Evolutionary conservation across 345 rosid species (phyloP).

Genomic region (Populus nigra): DNA sequence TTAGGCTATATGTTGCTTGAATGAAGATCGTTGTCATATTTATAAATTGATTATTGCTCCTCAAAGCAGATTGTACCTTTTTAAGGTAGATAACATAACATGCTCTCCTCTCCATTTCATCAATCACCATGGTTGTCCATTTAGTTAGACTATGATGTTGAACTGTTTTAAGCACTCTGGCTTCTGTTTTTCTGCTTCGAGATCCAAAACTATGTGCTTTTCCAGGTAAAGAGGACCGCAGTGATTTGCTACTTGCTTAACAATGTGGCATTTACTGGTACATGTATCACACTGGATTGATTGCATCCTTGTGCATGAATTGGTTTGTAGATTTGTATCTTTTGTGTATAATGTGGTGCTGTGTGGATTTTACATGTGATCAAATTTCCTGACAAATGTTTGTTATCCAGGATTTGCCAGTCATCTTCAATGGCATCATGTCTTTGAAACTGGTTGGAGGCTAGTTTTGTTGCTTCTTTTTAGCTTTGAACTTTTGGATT

Average conservation of each 20-base stretch:
- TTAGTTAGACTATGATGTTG: not conserved
- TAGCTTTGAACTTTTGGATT: constrained; percentile 38
- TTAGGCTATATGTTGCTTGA: not conserved
- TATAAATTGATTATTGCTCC: not conserved
- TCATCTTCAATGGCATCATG: constrained; percentile 29
- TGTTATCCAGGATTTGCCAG: constrained; percentile 33
- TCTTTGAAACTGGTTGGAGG: constrained; percentile 42
- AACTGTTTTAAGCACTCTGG: no score
- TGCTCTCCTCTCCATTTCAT: not conserved
- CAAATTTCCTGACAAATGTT: constrained; percentile 3
- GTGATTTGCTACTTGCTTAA: not conserved
- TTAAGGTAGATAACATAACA: not conserved
- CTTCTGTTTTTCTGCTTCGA: not conserved
- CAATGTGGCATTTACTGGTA: not conserved
- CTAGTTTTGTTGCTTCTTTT: constrained; percentile 29
- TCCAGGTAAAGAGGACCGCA: not conserved
- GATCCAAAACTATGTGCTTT: not conserved
- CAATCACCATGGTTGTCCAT: not conserved
- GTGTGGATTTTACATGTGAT: not conserved
- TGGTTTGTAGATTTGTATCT: not conserved
- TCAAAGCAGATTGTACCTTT: not conserved
- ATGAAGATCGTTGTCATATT: not conserved
- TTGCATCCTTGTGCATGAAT: not conserved
- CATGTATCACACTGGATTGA: not conserved
- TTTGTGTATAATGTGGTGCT: not conserved